Percentiles rank a stretch among this genome's conserved stretches.
Conservation (phyloP, 2,329 filamentous ascomycete species). For the Ustilaginoidea virens region DNA sequence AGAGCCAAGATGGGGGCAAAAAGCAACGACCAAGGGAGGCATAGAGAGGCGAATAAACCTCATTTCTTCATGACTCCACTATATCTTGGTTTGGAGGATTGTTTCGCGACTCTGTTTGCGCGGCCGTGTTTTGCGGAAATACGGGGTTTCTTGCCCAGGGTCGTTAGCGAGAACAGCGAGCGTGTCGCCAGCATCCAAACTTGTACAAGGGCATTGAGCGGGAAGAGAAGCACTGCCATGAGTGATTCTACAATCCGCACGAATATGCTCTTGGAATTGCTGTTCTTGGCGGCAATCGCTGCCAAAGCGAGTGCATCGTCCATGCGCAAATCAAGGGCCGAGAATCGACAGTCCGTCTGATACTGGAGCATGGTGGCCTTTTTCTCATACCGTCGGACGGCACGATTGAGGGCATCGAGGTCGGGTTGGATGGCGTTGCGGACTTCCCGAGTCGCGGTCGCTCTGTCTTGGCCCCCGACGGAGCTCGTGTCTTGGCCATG, state of each 20-base stretch:
- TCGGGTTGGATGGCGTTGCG: constrained; percentile 59
- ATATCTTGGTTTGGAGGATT: constrained; percentile 14
- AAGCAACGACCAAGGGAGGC: not conserved
- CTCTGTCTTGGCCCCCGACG: constrained; percentile 21
- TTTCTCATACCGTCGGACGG: constrained; percentile 84
- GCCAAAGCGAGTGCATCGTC: constrained; percentile 71
- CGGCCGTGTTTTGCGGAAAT: constrained; percentile 10
- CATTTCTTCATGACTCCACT: constrained; percentile 17
- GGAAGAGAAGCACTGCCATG: constrained; percentile 21
- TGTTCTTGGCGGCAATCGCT: constrained; percentile 50
- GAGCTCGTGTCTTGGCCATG: constrained; percentile 17
- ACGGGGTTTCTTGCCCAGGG: constrained; percentile 14
- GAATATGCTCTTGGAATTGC: constrained; percentile 20
- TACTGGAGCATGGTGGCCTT: constrained; percentile 60
- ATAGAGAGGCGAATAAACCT: not conserved
- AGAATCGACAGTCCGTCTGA: constrained; percentile 62
- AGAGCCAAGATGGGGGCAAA: not conserved
- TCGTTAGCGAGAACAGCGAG: constrained; percentile 18
- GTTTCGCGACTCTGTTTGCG: constrained; percentile 1
- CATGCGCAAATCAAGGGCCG: constrained; percentile 53
- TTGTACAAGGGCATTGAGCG: constrained; percentile 22
- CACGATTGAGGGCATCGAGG: constrained; percentile 74
- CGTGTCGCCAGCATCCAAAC: constrained; percentile 28
- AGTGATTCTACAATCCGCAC: constrained; percentile 22
- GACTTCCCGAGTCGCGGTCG: constrained; percentile 38